Base-by-base conservation (phyloP, 2,329 filamentous ascomycete species). In the Fusarium kyushuense region DNA sequence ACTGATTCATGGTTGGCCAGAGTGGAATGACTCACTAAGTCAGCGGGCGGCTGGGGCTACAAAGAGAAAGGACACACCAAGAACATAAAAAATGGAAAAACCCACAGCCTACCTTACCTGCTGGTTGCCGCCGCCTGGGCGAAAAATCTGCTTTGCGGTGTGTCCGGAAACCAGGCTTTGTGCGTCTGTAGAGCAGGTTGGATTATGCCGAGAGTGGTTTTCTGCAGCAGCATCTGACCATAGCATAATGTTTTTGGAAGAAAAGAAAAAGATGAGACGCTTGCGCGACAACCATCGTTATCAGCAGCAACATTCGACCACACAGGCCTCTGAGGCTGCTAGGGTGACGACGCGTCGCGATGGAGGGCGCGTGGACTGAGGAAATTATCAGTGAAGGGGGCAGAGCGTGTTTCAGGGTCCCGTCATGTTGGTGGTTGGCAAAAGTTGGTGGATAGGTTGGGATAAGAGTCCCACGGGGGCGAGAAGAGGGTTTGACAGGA, bases 391-490 rank as follows among this genome's bases (percentile, higher is more conserved):
- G 72, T 41, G 65, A 73, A 71, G 69, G 70, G 69, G 67, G 71
- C 47, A 70, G 63, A 60, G 58, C 63, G 61, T 75, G 72, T 74
- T 75, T 74, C 72, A 74, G 72, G 68, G 68, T 72, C 58, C 54
- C 46, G 47, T 63, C 58, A 35, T 60, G 59, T 52, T 58, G 67
- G 68, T 73, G 69, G 72, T 68, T 64, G 70, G 65, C 36, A 58
- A 58, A 30, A 55, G 55, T 62, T 52, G 63, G 63, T 69, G 58
- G 67, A 70, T 72, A 69, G 71, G 41, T 42, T 62, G 41, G 61
- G 52, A 55, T 38, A 65, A 47, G 48, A 58, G 61, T 61, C 54
- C 72, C 65, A 73, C 58, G 67, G 56, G 72, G 71, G 49, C 71
- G 58, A 73, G 45, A 57, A 59, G 62, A 71, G 63, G 64, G 69